Evolutionary conservation across 2,329 filamentous ascomycete genomes (phyloP), one percentile per base, ranked within the genome.

Genomic region (Xylariaceae sp.): DNA sequence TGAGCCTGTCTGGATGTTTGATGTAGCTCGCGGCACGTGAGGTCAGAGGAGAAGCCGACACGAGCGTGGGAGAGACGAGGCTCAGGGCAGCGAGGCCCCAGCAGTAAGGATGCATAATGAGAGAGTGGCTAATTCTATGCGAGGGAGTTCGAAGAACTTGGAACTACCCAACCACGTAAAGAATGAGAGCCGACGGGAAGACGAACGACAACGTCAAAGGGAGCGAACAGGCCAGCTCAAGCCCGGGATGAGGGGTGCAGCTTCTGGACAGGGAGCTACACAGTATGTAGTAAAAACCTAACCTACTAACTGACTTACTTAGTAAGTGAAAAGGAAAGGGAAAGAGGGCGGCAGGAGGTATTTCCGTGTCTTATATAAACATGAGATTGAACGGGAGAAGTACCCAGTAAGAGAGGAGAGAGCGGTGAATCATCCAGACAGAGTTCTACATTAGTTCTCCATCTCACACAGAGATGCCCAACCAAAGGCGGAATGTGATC

Each of bases 1-100:
- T 67, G 9, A 79, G 73, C 49, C 77, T 65, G 9, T 57, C 59
- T 1, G 58, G 52, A 41, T 70, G 60, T 4, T 63, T 48, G 15
- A 51, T 44, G 34, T 58, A 58, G 29, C 41, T 38, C 3, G 51
- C 49, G 9, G 17, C 16, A 38, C 36, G 45, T 17, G 5, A 12
- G 5, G 31, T 13, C 13, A 45, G n/a, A 23, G 45, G 45, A 9
- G 42, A 38, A 18, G 44, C 51, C 19, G 46, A 53, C 2, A 54
- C 50, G 11, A 52, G 19, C 33, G 41, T 40, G 5, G 46, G 47
- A n/a, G 45, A 51, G 42, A 49, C 36, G 29, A 41, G 30, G 40
- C 50, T 40, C 21, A 54, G 41, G 33, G 51, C 36, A 43, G 45
- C 48, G 26, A 52, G 36, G 32, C 36, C 41, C 43, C 40, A 46